Evolutionary conservation across 148 eudicot species (phyloP), one percentile per base, ranked within the genome.

Genomic region (Rhododendron vialii): DNA sequence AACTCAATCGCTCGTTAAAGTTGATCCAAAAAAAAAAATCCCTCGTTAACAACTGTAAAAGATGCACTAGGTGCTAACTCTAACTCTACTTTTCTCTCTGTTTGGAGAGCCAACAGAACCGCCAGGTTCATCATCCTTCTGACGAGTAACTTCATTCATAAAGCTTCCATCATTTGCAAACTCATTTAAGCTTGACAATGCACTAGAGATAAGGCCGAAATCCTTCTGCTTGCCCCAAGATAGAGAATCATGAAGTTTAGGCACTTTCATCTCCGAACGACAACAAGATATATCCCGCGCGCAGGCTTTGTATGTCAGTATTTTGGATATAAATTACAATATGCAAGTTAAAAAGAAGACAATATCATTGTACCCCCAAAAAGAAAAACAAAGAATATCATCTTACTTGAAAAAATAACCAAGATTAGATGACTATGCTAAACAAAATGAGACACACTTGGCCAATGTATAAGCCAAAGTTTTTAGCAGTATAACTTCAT

Each of bases 161-260:
- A 96, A 96, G 88, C 89, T 95, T 86, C 99, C 98, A 88, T 94
- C 97, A 88, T 94, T 86, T 9, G 94, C 80, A 89, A 94, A 96
- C 86, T 92, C 93, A 79, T 96, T 95, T 81, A 96, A 47, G 90
- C 93, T 91, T 55, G 98, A 92, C 78, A 96, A 65, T 28, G 98
- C 94, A 88, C 90, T 90, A 80, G 98, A 90, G 75, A 96, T 85
- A 78, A 96, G 86, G 17, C 81, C 90, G 57, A 89, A 88, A 90
- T 95, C 97, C 87, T 90, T 95, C 82, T 84, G 91, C 86, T 87
- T 96, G 45, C 98, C 95, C 98, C 98, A 95, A 17, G 98, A 96
- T 76, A 95, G 88, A 17, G 98, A 93, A 88, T 93, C 99, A 53
- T 89, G 92, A 87, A 87, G 85, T 86, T 88, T 94, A 55, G 98